These are phyloP conservation scores for Umbelopsis sp. DNA, from an alignment of 192 early-diverging fungal genomes.

Conservation along the genomic window DNA sequence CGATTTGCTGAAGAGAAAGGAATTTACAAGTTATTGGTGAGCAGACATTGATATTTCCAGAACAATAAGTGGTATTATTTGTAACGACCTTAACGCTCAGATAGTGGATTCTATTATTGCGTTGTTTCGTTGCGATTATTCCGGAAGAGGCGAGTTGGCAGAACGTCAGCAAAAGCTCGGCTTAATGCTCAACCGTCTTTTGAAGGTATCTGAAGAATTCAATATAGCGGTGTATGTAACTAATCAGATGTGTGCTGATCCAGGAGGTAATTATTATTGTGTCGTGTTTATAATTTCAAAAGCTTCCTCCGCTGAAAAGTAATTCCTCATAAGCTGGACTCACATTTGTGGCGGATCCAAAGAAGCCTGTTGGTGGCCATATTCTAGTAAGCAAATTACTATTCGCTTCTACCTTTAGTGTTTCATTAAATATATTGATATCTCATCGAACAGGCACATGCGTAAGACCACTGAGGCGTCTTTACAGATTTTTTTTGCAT, in stretches of 20 bases:
- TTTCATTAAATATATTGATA: neutral
- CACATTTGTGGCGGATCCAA: constrained; percentile 84
- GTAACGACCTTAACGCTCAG: constrained; percentile 26
- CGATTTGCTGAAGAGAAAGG: constrained; percentile 71
- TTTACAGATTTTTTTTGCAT: neutral
- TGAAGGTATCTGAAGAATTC: constrained; percentile 82
- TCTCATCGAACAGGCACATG: constrained; percentile 26
- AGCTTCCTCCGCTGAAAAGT: constrained; percentile 51
- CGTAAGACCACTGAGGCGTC: constrained; percentile 1
- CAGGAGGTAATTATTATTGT: constrained; percentile 24
- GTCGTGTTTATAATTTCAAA: neutral
- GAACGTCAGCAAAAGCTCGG: constrained; percentile 84
- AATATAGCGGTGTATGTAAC: constrained; percentile 85
- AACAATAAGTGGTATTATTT: neutral
- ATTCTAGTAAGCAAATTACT: constrained; percentile 48
- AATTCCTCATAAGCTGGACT: constrained; percentile 41
- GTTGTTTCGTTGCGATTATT: constrained; percentile 80
- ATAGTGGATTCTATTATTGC: constrained; percentile 84
- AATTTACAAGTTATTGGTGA: constrained; percentile 56
- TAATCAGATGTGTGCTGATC: constrained; percentile 60
- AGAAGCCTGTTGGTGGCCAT: constrained; percentile 86
- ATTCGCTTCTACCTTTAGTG: neutral
- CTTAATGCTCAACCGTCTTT: constrained; percentile 70
- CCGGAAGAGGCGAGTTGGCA: constrained; percentile 83
- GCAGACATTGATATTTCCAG: neutral